These are phyloP conservation scores for Artemisia annua DNA, from an alignment of 129 eudicot genomes.

Conservation along the genomic window DNA sequence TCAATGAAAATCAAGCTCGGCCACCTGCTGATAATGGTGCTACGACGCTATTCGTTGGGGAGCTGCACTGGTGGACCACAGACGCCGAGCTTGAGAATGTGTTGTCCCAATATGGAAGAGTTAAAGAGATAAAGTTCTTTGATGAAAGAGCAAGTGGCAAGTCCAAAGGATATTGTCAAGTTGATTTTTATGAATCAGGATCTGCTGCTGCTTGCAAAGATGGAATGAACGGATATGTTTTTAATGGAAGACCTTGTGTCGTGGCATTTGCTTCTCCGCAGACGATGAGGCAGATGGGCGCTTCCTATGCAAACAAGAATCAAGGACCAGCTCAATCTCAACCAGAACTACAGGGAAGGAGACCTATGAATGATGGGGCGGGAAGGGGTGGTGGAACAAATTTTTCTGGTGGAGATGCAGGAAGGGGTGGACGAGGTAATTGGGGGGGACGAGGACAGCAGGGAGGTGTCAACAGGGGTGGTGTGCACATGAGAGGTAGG, in stretches of 20 bases:
- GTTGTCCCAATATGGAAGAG: conserved; percentile 77
- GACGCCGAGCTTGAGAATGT: conserved; percentile 95
- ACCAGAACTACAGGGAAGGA: conserved; percentile 67
- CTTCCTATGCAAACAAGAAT: conserved; percentile 64
- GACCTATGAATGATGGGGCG: conserved; percentile 60
- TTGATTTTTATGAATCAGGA: conserved; percentile 68
- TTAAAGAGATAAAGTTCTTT: conserved; percentile 88
- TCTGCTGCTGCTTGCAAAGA: conserved; percentile 90
- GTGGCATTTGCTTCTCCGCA: conserved; percentile 94
- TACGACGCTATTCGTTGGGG: conserved; percentile 87
- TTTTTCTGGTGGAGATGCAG: conserved; percentile 65
- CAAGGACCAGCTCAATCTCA: conserved; percentile 71
- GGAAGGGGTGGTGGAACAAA: conserved; percentile 81
- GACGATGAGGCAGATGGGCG: conserved; percentile 81
- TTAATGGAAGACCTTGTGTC: conserved; percentile 90
- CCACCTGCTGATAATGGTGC: conserved; percentile 66
- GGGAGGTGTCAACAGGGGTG: conserved; percentile 51
- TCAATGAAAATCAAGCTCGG: conserved; percentile 45
- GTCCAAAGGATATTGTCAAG: conserved; percentile 96
- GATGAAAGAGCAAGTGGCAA: conserved; percentile 98
- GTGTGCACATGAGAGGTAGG: conserved; percentile 75
- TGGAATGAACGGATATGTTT: conserved; percentile 79
- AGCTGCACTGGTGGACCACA: conserved; percentile 94
- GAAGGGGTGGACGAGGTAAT: conserved; percentile 83
- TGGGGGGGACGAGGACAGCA: conserved; percentile 71